Conservation (phyloP, 225 moss, liverwort and hornwort genomes). For the Anthoceros angustus region DNA sequence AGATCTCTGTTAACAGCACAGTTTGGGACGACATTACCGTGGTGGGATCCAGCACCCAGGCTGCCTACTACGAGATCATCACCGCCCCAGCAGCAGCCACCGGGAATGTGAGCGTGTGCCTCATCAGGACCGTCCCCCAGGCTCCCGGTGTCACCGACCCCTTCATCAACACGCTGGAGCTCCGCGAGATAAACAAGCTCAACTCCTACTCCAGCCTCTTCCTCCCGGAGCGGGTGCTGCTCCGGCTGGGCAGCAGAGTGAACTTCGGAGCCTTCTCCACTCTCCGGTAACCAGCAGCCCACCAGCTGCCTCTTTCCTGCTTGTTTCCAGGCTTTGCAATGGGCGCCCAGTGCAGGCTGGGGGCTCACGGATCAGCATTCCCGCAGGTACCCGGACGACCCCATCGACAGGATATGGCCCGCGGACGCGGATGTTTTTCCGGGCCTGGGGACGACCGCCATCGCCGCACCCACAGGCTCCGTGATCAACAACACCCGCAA, state of each 20-base stretch:
- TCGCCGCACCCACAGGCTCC: neutral
- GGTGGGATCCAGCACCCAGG: neutral
- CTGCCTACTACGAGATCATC: neutral
- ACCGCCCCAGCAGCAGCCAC: neutral
- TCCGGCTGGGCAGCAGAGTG: neutral
- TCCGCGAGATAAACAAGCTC: neutral
- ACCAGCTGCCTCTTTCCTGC: too few relatives aligned
- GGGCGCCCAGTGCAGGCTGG: too few relatives aligned
- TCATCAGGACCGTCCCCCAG: neutral
- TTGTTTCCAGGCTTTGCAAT: too few relatives aligned
- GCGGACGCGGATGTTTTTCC: neutral
- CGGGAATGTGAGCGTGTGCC: neutral
- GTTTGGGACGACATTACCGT: neutral
- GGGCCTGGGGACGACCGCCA: neutral
- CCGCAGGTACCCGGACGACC: neutral
- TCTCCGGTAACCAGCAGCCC: too few relatives aligned
- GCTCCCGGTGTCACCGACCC: neutral
- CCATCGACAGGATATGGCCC: neutral
- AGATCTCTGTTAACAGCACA: neutral
- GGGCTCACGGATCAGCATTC: neutral
- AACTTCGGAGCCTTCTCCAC: neutral
- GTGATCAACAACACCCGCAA: neutral
- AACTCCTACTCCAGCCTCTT: neutral
- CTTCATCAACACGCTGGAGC: slow-evolving; percentile 1
- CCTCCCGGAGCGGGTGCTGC: neutral